These are phyloP conservation scores for Candida tetrigidarum DNA, from an alignment of 1,139 yeast genomes.

Conservation along the genomic window DNA sequence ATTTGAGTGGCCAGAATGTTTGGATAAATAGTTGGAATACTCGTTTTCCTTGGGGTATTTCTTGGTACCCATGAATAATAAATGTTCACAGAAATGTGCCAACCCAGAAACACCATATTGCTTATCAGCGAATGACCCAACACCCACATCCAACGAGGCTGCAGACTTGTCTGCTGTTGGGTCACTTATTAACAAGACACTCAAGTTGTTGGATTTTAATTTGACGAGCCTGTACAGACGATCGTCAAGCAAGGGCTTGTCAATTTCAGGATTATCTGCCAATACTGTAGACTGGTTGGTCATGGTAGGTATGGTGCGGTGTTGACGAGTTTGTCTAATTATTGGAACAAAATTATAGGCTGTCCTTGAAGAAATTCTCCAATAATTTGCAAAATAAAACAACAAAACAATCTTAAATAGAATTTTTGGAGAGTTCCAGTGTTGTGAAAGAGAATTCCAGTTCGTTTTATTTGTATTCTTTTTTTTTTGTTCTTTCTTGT, in stretches of 20 bases:
- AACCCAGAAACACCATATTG: slow-evolving; percentile 71
- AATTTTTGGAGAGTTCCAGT: background rate
- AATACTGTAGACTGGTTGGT: slow-evolving; percentile 19
- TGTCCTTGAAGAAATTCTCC: slow-evolving; percentile 5
- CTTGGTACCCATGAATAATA: slow-evolving; percentile 94
- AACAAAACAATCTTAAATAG: slow-evolving; percentile 2
- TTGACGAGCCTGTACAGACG: slow-evolving; percentile 70
- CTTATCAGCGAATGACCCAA: slow-evolving; percentile 88
- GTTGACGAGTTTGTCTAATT: background rate
- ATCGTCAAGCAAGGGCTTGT: slow-evolving; percentile 75
- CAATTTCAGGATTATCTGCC: slow-evolving; percentile 31
- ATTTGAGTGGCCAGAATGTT: slow-evolving; percentile 67
- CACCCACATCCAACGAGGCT: slow-evolving; percentile 90
- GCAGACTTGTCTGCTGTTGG: slow-evolving; percentile 89
- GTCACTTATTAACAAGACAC: slow-evolving; percentile 80
- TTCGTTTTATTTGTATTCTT: background rate
- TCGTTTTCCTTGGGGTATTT: slow-evolving; percentile 94
- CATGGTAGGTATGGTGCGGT: slow-evolving; percentile 5
- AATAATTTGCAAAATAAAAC: slow-evolving; percentile 1
- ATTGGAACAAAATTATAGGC: background rate
- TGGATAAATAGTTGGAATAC: slow-evolving; percentile 74
- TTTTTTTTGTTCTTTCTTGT: background rate
- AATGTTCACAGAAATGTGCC: slow-evolving; percentile 97
- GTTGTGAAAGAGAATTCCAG: background rate
- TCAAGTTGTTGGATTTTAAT: slow-evolving; percentile 64